Percentiles rank a stretch among this genome's conserved stretches.
Conservation (phyloP, 805 yeast genomes). For the Pichia membranifaciens region DNA sequence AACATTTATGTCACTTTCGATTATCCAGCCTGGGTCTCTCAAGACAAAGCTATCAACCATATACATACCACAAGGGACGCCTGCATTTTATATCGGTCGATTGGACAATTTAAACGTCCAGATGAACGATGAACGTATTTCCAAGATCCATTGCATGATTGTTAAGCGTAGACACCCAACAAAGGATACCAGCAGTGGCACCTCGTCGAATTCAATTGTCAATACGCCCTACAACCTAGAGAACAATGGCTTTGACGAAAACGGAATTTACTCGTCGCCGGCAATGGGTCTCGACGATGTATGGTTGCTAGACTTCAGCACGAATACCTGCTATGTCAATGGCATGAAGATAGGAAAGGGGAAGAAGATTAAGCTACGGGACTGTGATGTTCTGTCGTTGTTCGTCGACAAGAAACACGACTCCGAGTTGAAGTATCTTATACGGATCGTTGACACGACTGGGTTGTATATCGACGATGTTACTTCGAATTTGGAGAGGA, state of each 20-base stretch:
- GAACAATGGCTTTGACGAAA: background rate
- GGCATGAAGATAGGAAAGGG: constrained; percentile 53
- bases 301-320: constrained; percentile 75
- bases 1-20: constrained; percentile 35
- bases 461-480: constrained; percentile 47
- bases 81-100: constrained; percentile 70
- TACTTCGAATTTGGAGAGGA: constrained; percentile 4
- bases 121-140: constrained; percentile 68
- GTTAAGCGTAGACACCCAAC: constrained; percentile 58
- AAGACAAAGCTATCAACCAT: constrained; percentile 37
- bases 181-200: constrained; percentile 8
- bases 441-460: constrained; percentile 52
- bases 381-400: constrained; percentile 62
- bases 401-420: constrained; percentile 54
- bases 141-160: constrained; percentile 77
- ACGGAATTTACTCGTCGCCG: constrained; percentile 54
- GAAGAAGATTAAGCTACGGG: constrained; percentile 51
- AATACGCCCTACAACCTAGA: no score
- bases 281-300: constrained; percentile 66
- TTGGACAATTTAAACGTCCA: constrained; percentile 53
- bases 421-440: constrained; percentile 48
- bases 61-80: constrained; percentile 59
- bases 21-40: constrained; percentile 61
- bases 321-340: constrained; percentile 75
- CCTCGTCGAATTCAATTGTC: background rate